Conservation (phyloP, 2,329 filamentous ascomycete species). For the Dothistroma septosporum region DNA sequence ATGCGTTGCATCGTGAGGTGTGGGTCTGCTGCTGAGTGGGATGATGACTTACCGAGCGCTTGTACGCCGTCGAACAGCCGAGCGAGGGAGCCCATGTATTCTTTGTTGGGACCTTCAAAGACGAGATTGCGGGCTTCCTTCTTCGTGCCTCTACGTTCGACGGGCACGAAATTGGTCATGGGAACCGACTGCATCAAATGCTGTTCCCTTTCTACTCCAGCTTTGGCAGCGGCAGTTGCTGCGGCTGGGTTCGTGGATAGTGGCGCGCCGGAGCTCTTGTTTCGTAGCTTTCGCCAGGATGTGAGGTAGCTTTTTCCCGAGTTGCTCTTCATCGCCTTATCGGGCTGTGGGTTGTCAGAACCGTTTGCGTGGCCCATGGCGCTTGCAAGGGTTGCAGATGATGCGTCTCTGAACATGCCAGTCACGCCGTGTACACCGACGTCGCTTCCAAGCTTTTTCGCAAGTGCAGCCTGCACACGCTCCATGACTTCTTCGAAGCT, state of each 20-base stretch:
- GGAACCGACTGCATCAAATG: constrained; percentile 51
- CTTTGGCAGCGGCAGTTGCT: background rate
- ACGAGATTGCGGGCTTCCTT: constrained; percentile 60
- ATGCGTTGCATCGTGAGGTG: constrained; percentile 13
- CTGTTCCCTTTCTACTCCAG: constrained; percentile 51
- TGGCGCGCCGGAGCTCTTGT: constrained; percentile 72
- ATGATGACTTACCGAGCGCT: constrained; percentile 67
- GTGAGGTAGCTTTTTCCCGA: constrained; percentile 74
- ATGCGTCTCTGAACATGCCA: constrained; percentile 69
- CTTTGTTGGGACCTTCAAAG: constrained; percentile 78
- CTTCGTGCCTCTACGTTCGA: constrained; percentile 44
- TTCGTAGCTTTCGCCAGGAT: constrained; percentile 84
- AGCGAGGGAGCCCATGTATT: constrained; percentile 88
- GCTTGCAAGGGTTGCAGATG: constrained; percentile 26
- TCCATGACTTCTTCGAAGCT: constrained; percentile 79
- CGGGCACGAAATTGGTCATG: constrained; percentile 68
- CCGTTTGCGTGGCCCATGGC: constrained; percentile 10
- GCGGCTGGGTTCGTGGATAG: constrained; percentile 26
- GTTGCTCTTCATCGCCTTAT: constrained; percentile 48
- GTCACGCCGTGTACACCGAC: constrained; percentile 75
- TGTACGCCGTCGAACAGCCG: constrained; percentile 90
- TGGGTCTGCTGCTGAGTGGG: constrained; percentile 7
- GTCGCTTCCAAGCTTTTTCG: constrained; percentile 86
- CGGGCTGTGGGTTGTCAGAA: constrained; percentile 27
- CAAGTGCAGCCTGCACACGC: constrained; percentile 70